These are phyloP conservation scores for Saccharomycopsis amapae DNA, from an alignment of 805 yeast genomes.

Conservation along the genomic window DNA sequence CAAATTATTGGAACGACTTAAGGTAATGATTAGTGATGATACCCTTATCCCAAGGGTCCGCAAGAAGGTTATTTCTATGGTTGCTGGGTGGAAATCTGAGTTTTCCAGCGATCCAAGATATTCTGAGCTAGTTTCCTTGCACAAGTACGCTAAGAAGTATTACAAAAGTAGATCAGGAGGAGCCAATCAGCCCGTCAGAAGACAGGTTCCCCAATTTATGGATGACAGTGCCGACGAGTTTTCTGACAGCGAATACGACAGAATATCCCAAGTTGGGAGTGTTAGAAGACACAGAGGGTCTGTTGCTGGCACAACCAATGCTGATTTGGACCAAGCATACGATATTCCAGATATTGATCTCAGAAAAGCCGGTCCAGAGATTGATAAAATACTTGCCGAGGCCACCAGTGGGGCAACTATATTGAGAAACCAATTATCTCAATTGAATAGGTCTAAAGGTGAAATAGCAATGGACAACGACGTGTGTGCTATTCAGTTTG, in stretches of 20 bases:
- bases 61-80: slow-evolving; percentile 42
- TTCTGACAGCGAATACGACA: slow-evolving; percentile 20
- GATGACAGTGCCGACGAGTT: slow-evolving; percentile 24
- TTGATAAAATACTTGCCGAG: slow-evolving; percentile 61
- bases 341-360: slow-evolving; percentile 64
- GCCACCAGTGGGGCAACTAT: slow-evolving; percentile 69
- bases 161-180: slow-evolving; percentile 19
- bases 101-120: slow-evolving; percentile 44
- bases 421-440: slow-evolving; percentile 49
- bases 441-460: slow-evolving; percentile 36
- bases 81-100: slow-evolving; percentile 61
- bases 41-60: slow-evolving; percentile 37
- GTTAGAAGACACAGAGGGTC: slow-evolving; percentile 30
- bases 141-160: slow-evolving; percentile 26
- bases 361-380: slow-evolving; percentile 64
- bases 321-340: slow-evolving; percentile 41
- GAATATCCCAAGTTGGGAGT: slow-evolving; percentile 5
- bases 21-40: slow-evolving; percentile 29
- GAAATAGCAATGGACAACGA: slow-evolving; percentile 58
- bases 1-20: slow-evolving; percentile 57
- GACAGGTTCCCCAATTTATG: slow-evolving; percentile 18
- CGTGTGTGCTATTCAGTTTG: slow-evolving; percentile 57
- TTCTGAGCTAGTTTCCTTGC: slow-evolving; percentile 41
- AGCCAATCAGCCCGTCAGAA: slow-evolving; percentile 4
- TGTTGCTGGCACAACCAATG: slow-evolving; percentile 30